Conservation (phyloP, 2,329 filamentous ascomycete species). For the Verticillium alfalfae region DNA sequence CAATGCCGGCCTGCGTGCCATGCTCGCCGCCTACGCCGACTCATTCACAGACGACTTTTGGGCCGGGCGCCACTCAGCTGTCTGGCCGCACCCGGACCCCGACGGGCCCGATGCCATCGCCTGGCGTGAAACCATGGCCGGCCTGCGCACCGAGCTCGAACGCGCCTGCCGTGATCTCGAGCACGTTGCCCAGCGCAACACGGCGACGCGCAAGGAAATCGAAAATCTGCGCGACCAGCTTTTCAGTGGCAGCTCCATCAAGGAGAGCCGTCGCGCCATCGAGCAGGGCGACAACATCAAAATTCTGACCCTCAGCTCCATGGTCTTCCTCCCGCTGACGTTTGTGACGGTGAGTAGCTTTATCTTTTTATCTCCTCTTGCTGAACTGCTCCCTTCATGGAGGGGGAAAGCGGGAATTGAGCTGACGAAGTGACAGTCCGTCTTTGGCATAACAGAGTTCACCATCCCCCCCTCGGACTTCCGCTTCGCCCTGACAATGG, state of each 20-base stretch:
- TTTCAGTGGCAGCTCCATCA: slow-evolving; percentile 58
- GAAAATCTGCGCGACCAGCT: slow-evolving; percentile 54
- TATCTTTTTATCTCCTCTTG: not conserved
- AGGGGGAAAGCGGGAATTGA: too few relatives aligned
- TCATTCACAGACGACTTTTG: slow-evolving; percentile 55
- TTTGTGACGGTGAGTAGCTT: slow-evolving; percentile 45
- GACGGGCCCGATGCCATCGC: slow-evolving; percentile 35
- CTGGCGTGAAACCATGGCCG: slow-evolving; percentile 42
- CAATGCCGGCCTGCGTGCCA: slow-evolving; percentile 53
- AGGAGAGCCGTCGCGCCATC: slow-evolving; percentile 55
- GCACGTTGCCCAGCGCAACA: slow-evolving; percentile 43
- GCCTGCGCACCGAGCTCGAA: slow-evolving; percentile 42
- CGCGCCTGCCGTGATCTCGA: slow-evolving; percentile 43
- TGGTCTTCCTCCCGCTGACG: slow-evolving; percentile 56
- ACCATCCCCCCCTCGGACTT: slow-evolving; percentile 34
- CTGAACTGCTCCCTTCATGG: too few relatives aligned
- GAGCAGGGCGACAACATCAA: slow-evolving; percentile 61
- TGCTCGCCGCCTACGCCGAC: slow-evolving; percentile 50
- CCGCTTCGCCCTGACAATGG: slow-evolving; percentile 54
- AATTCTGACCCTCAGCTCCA: slow-evolving; percentile 52
- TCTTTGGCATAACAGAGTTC: slow-evolving; percentile 49
- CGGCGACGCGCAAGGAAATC: slow-evolving; percentile 49
- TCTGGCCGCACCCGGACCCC: slow-evolving; percentile 49
- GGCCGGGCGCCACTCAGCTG: slow-evolving; percentile 45
- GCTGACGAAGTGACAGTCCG: slow-evolving; percentile 25